Conservation (phyloP, 345 rosid species). For the Salix purpurea region DNA sequence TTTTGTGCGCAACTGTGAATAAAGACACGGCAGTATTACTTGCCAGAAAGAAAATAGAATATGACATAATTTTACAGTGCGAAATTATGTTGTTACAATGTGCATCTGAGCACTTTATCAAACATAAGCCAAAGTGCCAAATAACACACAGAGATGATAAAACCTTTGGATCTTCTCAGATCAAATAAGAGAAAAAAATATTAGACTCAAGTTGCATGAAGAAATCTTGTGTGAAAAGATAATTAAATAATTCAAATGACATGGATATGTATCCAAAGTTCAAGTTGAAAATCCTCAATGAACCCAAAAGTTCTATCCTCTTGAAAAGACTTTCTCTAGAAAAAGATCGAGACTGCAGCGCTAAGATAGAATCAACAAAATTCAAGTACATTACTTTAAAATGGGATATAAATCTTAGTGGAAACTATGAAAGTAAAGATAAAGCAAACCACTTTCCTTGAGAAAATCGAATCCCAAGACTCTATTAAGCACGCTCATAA, state of each 20-base stretch:
- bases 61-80: neutral
- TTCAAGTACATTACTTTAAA: neutral
- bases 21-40: neutral
- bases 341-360: neutral
- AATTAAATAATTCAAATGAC: neutral
- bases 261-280: neutral
- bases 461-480: neutral
- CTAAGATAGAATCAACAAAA: neutral
- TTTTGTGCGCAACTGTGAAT: neutral
- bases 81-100: neutral
- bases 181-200: neutral
- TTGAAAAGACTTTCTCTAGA: neutral
- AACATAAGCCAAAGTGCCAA: neutral
- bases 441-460: neutral
- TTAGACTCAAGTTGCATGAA: neutral
- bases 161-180: constrained; percentile 7
- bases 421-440: neutral
- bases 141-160: neutral
- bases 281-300: neutral
- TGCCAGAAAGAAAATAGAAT: neutral
- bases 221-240: neutral
- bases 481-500: neutral
- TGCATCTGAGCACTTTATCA: neutral
- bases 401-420: neutral
- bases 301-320: neutral